phyloP scores from a whole-genome alignment of 1,284 basidiomycete genomes.

The Takashimella tepidaria region DNA sequence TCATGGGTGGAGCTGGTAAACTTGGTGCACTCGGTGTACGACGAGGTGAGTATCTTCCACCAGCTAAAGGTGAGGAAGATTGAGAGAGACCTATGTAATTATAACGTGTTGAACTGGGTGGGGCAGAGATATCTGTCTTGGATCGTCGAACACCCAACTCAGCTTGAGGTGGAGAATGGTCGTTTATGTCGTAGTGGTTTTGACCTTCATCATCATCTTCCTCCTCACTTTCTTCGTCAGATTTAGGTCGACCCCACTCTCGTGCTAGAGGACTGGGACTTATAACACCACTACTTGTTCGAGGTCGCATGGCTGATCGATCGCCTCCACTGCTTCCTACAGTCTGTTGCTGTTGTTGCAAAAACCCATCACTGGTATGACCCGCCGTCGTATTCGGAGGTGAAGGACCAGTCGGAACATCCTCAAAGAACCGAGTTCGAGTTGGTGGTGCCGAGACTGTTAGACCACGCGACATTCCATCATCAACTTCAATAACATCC shows the following conservation, averaged over 20 bases:
- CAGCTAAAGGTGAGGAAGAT: neutral
- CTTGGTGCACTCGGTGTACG: neutral
- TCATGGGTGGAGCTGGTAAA: neutral
- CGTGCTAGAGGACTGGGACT: conserved; percentile 41
- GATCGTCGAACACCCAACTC: neutral
- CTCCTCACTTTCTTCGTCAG: conserved; percentile 1
- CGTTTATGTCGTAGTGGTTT: neutral
- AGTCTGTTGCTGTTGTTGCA: neutral
- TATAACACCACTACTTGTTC: conserved; percentile 36
- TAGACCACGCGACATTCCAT: conserved; percentile 7
- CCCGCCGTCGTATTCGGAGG: neutral
- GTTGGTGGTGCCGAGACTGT: conserved; percentile 34
- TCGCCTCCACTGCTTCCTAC: neutral
- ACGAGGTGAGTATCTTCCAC: neutral
- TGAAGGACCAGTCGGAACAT: neutral
- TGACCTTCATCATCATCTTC: neutral
- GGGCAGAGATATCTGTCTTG: neutral
- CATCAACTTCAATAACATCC: neutral
- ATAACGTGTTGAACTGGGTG: neutral
- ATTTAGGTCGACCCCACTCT: conserved; percentile 27
- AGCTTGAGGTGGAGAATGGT: neutral
- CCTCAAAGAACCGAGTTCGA: conserved; percentile 39
- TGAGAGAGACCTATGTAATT: neutral
- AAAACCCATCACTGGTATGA: neutral
- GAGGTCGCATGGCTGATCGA: conserved; percentile 9